Conservation (phyloP, 116 monocot species). For the Trichopus zeylanicus region DNA sequence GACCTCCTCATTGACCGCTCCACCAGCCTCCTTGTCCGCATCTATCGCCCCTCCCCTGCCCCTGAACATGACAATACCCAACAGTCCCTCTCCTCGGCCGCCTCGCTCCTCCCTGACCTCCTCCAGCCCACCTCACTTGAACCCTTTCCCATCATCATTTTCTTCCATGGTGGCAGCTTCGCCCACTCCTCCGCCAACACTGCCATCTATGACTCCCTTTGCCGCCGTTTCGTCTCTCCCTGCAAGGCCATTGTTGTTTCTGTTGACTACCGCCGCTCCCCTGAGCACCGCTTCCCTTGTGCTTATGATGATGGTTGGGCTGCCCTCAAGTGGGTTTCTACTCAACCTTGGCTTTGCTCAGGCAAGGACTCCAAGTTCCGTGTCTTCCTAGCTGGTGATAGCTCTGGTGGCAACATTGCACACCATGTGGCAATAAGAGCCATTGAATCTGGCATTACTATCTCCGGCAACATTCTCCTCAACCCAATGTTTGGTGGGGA, state of each 20-base stretch:
- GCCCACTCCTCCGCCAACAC: conserved; percentile 34
- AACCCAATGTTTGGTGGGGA: conserved; percentile 47
- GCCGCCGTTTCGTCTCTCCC: conserved; percentile 35
- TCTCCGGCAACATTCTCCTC: conserved; percentile 42
- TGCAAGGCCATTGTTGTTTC: conserved; percentile 47
- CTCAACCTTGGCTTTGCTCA: conserved; percentile 30
- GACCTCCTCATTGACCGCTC: conserved; percentile 33
- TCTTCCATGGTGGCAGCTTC: conserved; percentile 61
- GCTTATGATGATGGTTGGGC: conserved; percentile 44
- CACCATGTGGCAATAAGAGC: conserved; percentile 38
- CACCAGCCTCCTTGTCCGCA: conserved; percentile 33
- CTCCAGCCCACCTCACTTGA: not conserved
- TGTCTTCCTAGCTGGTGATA: conserved; percentile 40
- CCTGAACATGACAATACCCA: not conserved
- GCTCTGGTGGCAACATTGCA: conserved; percentile 52
- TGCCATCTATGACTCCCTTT: conserved; percentile 45
- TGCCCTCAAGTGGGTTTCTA: conserved; percentile 31
- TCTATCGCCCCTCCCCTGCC: conserved; percentile 24
- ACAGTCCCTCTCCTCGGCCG: not conserved
- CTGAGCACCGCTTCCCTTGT: conserved; percentile 41
- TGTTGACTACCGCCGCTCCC: conserved; percentile 40
- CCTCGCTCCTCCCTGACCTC: conserved; percentile 8
- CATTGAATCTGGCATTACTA: conserved; percentile 12
- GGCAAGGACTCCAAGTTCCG: conserved; percentile 15
- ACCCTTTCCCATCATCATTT: conserved; percentile 46